Conservation (phyloP, 2,329 filamentous ascomycete genomes). For the Blumeria hordei region DNA sequence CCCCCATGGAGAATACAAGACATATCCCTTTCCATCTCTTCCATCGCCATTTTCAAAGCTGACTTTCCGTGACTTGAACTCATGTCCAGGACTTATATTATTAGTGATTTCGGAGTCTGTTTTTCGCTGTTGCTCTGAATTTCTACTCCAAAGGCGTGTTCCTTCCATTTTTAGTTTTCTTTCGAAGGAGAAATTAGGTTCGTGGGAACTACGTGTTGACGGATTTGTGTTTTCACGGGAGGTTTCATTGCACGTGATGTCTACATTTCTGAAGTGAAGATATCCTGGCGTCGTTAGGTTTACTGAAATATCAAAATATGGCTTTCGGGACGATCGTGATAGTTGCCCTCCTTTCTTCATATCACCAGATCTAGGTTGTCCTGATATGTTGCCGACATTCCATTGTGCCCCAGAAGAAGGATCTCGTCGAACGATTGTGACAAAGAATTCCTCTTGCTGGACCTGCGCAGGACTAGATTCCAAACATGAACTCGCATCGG, state of each 20-base stretch:
- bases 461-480: background rate
- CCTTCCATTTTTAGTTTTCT: conserved; percentile 31
- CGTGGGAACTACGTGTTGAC: conserved; percentile 1
- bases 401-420: conserved; percentile 44
- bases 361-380: conserved; percentile 6
- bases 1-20: conserved; percentile 69
- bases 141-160: conserved; percentile 10
- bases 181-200: conserved; percentile 17
- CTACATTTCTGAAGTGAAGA: conserved; percentile 9
- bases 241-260: background rate
- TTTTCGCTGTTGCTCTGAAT: conserved; percentile 10
- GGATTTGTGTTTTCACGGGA: background rate
- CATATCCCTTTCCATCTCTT: conserved; percentile 30
- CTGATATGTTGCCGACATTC: conserved; percentile 45
- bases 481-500: too few species aligned
- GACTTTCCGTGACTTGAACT: too few species aligned
- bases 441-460: conserved; percentile 8
- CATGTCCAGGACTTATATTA: background rate
- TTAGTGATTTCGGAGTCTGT: conserved; percentile 9
- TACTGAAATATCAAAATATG: conserved; percentile 14
- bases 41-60: background rate
- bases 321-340: conserved; percentile 16
- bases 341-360: conserved; percentile 9
- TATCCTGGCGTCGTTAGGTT: conserved; percentile 15
- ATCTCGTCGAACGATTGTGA: conserved; percentile 46